A percentile compares a stretch with the other conserved stretches of the same genome.
phyloP scores from a whole-genome alignment of 495 filamentous ascomycete genomes.

The Ramalina intermedia region DNA sequence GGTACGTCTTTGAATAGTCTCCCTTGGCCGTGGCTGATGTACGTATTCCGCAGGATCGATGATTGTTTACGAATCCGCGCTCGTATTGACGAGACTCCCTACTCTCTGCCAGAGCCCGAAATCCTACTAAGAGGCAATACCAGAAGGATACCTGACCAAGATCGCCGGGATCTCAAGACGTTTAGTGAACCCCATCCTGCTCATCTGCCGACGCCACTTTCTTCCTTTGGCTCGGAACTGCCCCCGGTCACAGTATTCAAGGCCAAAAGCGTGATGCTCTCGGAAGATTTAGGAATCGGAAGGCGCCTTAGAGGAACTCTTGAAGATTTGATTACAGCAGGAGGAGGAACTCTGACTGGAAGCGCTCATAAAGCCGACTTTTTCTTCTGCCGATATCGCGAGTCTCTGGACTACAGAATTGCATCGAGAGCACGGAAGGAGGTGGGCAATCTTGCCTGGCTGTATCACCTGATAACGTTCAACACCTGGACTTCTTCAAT shows the following conservation, averaged over 20 bases:
- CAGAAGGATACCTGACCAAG: constrained; percentile 37
- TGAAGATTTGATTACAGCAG: constrained; percentile 47
- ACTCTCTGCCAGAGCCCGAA: constrained; percentile 75
- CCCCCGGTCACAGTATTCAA: constrained; percentile 38
- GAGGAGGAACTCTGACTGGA: constrained; percentile 53
- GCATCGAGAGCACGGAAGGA: constrained; percentile 63
- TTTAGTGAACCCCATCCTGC: constrained; percentile 54
- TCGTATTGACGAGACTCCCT: constrained; percentile 76
- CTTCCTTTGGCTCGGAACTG: constrained; percentile 17
- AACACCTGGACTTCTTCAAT: constrained; percentile 77
- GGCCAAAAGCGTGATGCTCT: constrained; percentile 40
- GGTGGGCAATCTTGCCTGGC: constrained; percentile 85
- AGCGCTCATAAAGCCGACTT: constrained; percentile 59
- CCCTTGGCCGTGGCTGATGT: neutral
- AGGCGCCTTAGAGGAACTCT: constrained; percentile 51
- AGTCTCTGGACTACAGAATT: constrained; percentile 60
- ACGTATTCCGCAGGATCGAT: constrained; percentile 58
- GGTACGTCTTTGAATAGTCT: constrained; percentile 33
- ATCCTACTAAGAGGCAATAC: constrained; percentile 44
- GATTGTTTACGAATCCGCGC: constrained; percentile 86
- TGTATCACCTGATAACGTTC: constrained; percentile 79
- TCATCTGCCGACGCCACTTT: constrained; percentile 30
- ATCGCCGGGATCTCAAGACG: constrained; percentile 52
- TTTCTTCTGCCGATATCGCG: constrained; percentile 76
- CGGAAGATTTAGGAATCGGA: constrained; percentile 54